Evolutionary conservation across 2,329 filamentous ascomycete genomes (phyloP).

Genomic region (Verticillium isaacii): DNA sequence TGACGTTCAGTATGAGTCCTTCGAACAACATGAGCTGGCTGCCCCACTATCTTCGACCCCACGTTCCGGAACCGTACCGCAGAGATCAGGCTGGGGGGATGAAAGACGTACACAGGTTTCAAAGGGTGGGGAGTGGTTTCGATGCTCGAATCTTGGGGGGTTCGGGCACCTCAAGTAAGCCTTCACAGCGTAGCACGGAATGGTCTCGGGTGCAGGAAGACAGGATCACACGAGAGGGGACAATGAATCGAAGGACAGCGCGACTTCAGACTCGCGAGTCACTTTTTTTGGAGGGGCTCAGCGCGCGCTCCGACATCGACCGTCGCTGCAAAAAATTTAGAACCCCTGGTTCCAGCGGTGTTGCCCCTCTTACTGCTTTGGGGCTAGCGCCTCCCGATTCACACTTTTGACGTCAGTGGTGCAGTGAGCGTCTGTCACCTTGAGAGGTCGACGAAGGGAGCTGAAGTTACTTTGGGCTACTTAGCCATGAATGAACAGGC

Average conservation of each 20-base stretch:
- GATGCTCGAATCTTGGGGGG: neutral
- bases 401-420: neutral
- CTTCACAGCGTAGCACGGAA: neutral
- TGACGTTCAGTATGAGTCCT: neutral
- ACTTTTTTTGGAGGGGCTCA: slow-evolving; percentile 2
- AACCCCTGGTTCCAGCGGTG: neutral
- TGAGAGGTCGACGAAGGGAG: neutral
- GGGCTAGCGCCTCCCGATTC: slow-evolving; percentile 3
- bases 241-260: neutral
- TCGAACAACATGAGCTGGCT: neutral
- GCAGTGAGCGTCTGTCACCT: neutral
- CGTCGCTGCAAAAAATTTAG: slow-evolving; percentile 1
- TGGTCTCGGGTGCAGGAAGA: neutral
- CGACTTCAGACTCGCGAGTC: neutral
- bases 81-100: neutral
- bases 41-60: slow-evolving; percentile 1
- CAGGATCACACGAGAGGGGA: neutral
- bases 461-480: too few relatives aligned
- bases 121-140: neutral
- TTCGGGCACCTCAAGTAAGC: neutral
- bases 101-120: neutral
- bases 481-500: too few relatives aligned
- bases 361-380: slow-evolving; percentile 3
- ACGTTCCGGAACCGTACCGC: neutral
- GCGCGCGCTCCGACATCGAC: slow-evolving; percentile 1